Evolutionary conservation across 257 asterid species (phyloP).

Genomic region (Solanum appendiculatum): DNA sequence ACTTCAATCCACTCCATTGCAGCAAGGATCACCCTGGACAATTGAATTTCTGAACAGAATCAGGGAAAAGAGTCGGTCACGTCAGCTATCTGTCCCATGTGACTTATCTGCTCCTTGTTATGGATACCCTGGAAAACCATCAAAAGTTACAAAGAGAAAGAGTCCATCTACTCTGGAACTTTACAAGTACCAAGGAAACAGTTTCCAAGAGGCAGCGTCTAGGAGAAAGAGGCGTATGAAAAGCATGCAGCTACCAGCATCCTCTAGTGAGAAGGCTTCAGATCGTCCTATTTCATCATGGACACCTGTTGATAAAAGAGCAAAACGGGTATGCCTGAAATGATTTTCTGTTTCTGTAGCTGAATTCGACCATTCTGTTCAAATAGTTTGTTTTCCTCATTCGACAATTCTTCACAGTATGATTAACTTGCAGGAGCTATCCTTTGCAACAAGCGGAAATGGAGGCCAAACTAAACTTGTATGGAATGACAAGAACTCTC

Average conservation of each 20-base stretch:
- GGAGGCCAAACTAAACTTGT: conserved; percentile 84
- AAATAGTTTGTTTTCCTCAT: not conserved
- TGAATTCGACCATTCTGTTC: not conserved
- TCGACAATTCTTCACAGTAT: not conserved
- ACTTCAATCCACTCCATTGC: conserved; percentile 43
- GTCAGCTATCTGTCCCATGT: conserved; percentile 44
- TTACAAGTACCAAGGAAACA: conserved; percentile 61
- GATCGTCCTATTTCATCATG: conserved; percentile 30
- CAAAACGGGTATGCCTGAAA: conserved; percentile 52
- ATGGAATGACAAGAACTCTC: conserved; percentile 56
- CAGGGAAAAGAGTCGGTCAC: conserved; percentile 76
- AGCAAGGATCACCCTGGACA: conserved; percentile 81
- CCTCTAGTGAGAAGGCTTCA: conserved; percentile 38
- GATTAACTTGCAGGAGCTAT: conserved; percentile 55
- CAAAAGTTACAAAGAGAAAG: conserved; percentile 50
- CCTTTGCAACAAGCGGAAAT: conserved; percentile 64
- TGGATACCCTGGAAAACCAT: conserved; percentile 27
- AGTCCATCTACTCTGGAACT: conserved; percentile 80
- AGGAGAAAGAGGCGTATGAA: conserved; percentile 46
- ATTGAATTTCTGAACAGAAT: conserved; percentile 80
- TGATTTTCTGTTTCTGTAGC: not conserved
- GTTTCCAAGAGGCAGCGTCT: conserved; percentile 31
- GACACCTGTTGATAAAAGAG: conserved; percentile 87
- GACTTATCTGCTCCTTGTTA: conserved; percentile 43
- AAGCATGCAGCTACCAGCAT: conserved; percentile 27